A percentile compares a stretch with the other conserved stretches of the same genome.
These are phyloP conservation scores for Ogataea ganodermae DNA, from an alignment of 805 yeast species.

Conservation along the genomic window DNA sequence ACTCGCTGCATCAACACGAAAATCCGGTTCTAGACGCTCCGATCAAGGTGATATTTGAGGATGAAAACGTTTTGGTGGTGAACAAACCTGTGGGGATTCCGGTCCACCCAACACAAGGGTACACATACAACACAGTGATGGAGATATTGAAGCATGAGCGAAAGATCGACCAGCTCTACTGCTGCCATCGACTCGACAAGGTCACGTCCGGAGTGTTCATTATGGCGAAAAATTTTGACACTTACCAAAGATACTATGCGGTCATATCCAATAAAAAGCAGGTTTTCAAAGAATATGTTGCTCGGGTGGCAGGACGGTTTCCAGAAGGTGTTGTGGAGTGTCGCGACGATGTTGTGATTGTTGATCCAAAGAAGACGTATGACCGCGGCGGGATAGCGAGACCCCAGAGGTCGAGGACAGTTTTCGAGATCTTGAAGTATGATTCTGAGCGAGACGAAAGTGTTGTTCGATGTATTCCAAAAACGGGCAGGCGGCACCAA, in stretches of 20 bases:
- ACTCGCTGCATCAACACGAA: constrained; percentile 48
- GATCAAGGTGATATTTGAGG: constrained; percentile 37
- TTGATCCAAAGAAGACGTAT: constrained; percentile 30
- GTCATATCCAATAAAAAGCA: constrained; percentile 28
- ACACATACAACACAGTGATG: constrained; percentile 43
- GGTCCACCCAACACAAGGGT: constrained; percentile 53
- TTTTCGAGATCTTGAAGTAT: constrained; percentile 29
- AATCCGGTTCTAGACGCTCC: constrained; percentile 37
- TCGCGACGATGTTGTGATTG: constrained; percentile 37
- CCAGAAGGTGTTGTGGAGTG: constrained; percentile 33
- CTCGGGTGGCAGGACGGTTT: constrained; percentile 43
- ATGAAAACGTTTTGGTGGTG: constrained; percentile 43
- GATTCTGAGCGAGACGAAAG: constrained; percentile 34
- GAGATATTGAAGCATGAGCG: constrained; percentile 42
- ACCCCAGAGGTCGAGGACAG: constrained; percentile 21
- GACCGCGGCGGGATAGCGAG: constrained; percentile 23
- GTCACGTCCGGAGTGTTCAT: constrained; percentile 53
- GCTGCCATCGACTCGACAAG: constrained; percentile 54
- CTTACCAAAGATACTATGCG: constrained; percentile 32
- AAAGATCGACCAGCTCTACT: constrained; percentile 18
- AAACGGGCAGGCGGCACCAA: constrained; percentile 56
- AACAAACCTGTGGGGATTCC: constrained; percentile 57
- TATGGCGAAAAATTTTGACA: constrained; percentile 39
- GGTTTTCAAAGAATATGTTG: constrained; percentile 42
- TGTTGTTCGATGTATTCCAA: constrained; percentile 45